Base-by-base conservation (phyloP, 495 filamentous ascomycete species). In the Zalerion maritima region DNA sequence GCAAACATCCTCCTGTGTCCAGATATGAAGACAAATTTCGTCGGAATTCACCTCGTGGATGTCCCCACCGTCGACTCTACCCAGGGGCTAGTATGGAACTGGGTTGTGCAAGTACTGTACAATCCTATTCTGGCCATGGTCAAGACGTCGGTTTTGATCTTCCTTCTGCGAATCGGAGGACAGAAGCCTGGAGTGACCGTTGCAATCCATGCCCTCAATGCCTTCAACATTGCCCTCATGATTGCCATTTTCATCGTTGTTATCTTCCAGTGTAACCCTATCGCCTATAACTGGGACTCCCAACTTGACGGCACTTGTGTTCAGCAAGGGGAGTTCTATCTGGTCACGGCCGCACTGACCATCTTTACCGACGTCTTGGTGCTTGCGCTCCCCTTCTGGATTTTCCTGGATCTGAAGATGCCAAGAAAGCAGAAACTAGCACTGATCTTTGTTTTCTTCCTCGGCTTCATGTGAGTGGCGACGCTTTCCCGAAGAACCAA, bases 101-200 rank as follows among this genome's bases (percentile, higher is more conserved):
- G 67, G 15, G 62, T 62, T 2, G 62, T 69, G 12, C 70, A 77
- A 38, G 55, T 75, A 18, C 42, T 76, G 14, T 78, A 78, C 42
- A 75, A 76, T 36, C 72, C 71, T 0, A 63, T 73, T 32, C 48
- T 80, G 20, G 60, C 71, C 6, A 45, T 72, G 5, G 64, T 72
- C 36, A 76, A 77, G 45, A 44, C 63, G 0, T 67, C 63, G 0
- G 55, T 75, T 49, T 47, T 78, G 46, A 49, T 74, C 54, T 59
- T 73, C 57, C 41, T 78, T 47, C 45, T 67, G 42, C 47, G 58
- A 14, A 37, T 65, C 33, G 53, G 50, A 21, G 62, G 55, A 16
- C 59, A 57, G 41, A 64, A 43, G 45, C 49, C 41, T 36, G 60
- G 41, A 40, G 58, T 57, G 18, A 58, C 50, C 26, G 51, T 46